phyloP scores from a whole-genome alignment of 2,329 filamentous ascomycete genomes.

The Lecanoromycetidae sp. region DNA sequence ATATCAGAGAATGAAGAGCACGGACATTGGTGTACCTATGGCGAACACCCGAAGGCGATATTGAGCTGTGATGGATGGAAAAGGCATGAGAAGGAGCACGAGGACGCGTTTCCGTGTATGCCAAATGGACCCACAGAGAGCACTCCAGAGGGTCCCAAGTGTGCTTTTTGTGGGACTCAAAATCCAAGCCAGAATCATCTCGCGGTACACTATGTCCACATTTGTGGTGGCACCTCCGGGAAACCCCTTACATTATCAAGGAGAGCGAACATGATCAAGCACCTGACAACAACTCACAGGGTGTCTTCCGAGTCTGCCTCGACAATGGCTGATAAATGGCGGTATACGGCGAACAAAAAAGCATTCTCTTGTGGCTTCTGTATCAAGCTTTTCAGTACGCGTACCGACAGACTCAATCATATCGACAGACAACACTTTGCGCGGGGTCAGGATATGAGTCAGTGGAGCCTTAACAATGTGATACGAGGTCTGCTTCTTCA shows the following conservation, averaged over 20 bases:
- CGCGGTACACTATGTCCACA: background rate
- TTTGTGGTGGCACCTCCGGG: background rate
- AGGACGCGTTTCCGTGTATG: background rate
- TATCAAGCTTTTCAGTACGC: background rate
- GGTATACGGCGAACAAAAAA: background rate
- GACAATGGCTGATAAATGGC: background rate
- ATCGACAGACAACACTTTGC: background rate
- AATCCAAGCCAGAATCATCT: background rate
- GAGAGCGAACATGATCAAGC: background rate
- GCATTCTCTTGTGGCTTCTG: background rate
- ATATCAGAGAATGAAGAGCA: too few species aligned
- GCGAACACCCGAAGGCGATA: background rate
- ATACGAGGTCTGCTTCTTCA: background rate
- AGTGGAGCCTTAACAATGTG: background rate
- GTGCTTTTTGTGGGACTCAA: background rate
- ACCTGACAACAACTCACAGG: background rate
- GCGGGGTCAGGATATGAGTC: background rate
- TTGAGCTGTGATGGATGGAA: slow-evolving; percentile 4
- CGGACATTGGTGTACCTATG: slow-evolving; percentile 1
- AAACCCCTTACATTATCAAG: background rate
- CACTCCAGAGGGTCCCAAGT: background rate
- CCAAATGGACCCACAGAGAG: background rate
- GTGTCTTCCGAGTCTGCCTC: background rate
- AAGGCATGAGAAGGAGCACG: slow-evolving; percentile 9
- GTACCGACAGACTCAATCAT: background rate